Percentiles rank a stretch among this genome's conserved stretches.
These are phyloP conservation scores for Ajuga chamaepitys DNA, from an alignment of 257 asterid species.

Conservation along the genomic window DNA sequence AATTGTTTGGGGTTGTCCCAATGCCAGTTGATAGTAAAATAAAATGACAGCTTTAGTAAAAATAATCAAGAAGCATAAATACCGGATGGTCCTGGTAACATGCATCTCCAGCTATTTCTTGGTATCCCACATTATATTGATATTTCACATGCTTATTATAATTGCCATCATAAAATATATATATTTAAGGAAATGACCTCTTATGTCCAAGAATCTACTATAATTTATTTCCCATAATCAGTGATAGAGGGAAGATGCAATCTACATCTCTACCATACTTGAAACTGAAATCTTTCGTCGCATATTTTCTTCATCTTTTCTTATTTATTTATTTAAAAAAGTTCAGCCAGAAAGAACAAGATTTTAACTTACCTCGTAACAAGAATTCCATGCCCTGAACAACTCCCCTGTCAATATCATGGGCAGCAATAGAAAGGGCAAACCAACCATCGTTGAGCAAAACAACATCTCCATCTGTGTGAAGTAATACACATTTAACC, in stretches of 20 bases:
- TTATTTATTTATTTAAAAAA: neutral
- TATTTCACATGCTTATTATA: neutral
- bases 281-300: neutral
- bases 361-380: conserved; percentile 43
- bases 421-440: conserved; percentile 68
- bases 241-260: neutral
- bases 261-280: conserved; percentile 1
- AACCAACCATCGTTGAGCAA: conserved; percentile 79
- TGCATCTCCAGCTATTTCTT: neutral
- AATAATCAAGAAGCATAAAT: neutral
- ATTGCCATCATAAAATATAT: neutral
- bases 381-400: conserved; percentile 67
- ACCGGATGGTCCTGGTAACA: neutral
- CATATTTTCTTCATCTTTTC: neutral
- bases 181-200: neutral
- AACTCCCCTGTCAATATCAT: conserved; percentile 81
- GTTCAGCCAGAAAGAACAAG: neutral
- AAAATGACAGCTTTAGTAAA: neutral
- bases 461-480: conserved; percentile 78
- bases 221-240: neutral
- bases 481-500: neutral
- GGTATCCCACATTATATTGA: neutral
- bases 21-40: neutral
- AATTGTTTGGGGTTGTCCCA: neutral
- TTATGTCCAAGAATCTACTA: neutral